Evolutionary conservation across 2,329 filamentous ascomycete species (phyloP).

Genomic region (Hypoxylon sp.): DNA sequence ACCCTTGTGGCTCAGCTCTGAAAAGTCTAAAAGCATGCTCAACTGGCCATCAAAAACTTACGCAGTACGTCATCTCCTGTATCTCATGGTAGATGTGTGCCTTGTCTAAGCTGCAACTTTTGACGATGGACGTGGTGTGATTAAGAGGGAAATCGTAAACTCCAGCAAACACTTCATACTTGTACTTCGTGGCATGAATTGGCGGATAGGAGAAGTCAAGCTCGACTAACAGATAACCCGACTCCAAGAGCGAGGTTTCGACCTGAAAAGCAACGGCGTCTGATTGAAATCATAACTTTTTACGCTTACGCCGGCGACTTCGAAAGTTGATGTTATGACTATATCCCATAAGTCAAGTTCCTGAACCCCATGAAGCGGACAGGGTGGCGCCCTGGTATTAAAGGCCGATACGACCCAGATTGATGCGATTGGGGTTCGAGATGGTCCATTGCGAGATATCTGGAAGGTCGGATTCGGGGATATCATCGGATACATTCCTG

Average conservation of each 20-base stretch:
- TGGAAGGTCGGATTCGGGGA: slow-evolving; percentile 53
- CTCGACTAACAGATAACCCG: slow-evolving; percentile 53
- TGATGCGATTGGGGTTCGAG: slow-evolving; percentile 60
- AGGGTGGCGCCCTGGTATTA: slow-evolving; percentile 51
- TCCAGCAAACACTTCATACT: slow-evolving; percentile 59
- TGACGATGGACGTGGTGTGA: slow-evolving; percentile 52
- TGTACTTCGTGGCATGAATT: slow-evolving; percentile 55
- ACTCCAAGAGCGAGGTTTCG: slow-evolving; percentile 52
- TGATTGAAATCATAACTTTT: slow-evolving; percentile 54
- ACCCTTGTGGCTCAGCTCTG: slow-evolving; percentile 43
- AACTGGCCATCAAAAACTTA: slow-evolving; percentile 53
- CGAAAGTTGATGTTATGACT: slow-evolving; percentile 55
- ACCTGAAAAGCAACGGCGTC: slow-evolving; percentile 55
- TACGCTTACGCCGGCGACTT: slow-evolving; percentile 48
- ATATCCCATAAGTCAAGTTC: slow-evolving; percentile 55
- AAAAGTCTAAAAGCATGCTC: slow-evolving; percentile 39
- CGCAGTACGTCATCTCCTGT: slow-evolving; percentile 55
- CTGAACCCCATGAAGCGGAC: slow-evolving; percentile 49
- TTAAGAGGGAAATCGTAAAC: slow-evolving; percentile 55
- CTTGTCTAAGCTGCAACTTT: slow-evolving; percentile 24
- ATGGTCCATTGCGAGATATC: slow-evolving; percentile 64
- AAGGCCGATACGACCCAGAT: slow-evolving; percentile 58
- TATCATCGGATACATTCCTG: slow-evolving; percentile 54
- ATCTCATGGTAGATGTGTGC: slow-evolving; percentile 55
- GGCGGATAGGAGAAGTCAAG: slow-evolving; percentile 59